Evolutionary conservation across 169 alveolate species (phyloP).

Genomic region (Plasmodium vivax): DNA sequence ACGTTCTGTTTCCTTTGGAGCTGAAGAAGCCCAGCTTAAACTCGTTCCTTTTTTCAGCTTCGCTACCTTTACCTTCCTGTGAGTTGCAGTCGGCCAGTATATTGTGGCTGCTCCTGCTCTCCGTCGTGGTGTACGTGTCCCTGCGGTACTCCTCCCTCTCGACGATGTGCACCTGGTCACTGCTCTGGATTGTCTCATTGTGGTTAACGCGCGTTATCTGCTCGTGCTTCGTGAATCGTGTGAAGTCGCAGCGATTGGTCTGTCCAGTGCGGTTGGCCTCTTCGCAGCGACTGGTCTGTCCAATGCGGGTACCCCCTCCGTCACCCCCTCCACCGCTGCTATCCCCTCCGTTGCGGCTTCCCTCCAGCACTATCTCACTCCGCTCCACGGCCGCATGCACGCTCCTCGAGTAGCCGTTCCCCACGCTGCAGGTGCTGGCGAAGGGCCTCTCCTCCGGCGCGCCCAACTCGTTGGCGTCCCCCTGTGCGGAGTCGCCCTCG

Average conservation of each 20-base stretch:
- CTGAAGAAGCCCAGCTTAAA: constrained; percentile 74
- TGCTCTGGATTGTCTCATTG: background rate
- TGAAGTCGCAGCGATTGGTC: background rate
- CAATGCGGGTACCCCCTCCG: background rate
- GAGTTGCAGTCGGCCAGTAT: background rate
- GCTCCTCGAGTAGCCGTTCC: background rate
- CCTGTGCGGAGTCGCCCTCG: background rate
- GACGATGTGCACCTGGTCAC: background rate
- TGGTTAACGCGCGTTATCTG: background rate
- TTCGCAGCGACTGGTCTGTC: background rate
- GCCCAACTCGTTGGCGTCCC: background rate
- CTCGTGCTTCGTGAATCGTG: background rate
- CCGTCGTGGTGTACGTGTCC: background rate
- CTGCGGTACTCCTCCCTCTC: background rate
- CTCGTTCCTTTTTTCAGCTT: constrained; percentile 19
- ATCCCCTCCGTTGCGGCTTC: too few relatives aligned
- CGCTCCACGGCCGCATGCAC: background rate
- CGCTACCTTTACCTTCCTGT: constrained; percentile 7
- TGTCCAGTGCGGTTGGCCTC: background rate
- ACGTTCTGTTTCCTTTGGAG: constrained; percentile 79
- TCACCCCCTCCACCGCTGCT: too few relatives aligned
- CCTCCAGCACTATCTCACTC: background rate
- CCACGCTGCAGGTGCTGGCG: background rate
- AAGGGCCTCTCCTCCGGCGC: background rate
- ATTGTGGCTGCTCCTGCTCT: background rate